Percentiles rank a stretch among this genome's conserved stretches.
These are phyloP conservation scores for Coniferiporia weirii DNA, from an alignment of 1,284 basidiomycete genomes.

Conservation along the genomic window DNA sequence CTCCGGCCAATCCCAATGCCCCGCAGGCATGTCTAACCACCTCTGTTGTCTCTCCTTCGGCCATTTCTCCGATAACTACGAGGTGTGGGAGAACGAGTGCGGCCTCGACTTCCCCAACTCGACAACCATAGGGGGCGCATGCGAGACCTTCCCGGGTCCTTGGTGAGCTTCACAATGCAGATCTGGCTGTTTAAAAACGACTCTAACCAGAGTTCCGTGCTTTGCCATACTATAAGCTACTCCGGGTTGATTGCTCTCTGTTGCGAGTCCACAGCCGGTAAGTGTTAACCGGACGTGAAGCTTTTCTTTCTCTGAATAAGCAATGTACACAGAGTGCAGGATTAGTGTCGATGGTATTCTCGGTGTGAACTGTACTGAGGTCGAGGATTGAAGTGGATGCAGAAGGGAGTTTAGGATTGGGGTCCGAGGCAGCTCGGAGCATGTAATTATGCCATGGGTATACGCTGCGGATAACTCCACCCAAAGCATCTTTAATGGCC, in stretches of 20 bases:
- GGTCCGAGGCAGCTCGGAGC: no score
- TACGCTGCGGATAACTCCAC: no score
- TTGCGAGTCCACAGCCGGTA: neutral
- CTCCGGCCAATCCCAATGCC: neutral
- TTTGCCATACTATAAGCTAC: neutral
- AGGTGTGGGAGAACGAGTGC: neutral
- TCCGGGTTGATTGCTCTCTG: neutral
- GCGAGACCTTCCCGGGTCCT: neutral
- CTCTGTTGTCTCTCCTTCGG: slow-evolving; percentile 2
- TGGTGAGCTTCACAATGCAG: neutral
- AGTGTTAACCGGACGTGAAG: neutral
- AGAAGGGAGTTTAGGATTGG: no score
- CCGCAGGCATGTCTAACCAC: neutral
- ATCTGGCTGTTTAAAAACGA: neutral
- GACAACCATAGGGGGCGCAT: neutral
- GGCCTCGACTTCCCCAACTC: slow-evolving; percentile 1
- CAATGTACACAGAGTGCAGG: neutral
- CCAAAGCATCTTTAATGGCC: no score
- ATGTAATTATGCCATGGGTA: no score
- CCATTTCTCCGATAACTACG: neutral
- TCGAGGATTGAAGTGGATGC: neutral
- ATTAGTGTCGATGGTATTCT: neutral
- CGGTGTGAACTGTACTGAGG: neutral
- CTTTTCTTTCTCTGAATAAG: neutral
- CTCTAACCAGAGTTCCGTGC: neutral